phyloP scores from a whole-genome alignment of 192 early-diverging fungal genomes.

The Coemansia sp. region DNA sequence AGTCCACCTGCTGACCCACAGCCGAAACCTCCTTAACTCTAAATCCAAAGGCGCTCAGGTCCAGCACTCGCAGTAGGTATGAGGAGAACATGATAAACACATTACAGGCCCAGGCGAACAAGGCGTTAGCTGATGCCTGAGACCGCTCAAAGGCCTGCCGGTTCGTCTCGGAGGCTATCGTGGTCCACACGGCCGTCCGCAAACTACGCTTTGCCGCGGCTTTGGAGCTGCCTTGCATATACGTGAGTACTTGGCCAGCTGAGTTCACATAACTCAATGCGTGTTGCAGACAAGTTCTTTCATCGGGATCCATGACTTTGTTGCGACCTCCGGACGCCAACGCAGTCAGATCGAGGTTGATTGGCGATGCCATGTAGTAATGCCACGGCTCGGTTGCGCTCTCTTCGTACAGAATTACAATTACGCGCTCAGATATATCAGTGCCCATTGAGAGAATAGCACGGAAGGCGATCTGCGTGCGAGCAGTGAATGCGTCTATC shows the following conservation, averaged over 20 bases:
- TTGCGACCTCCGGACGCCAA: background rate
- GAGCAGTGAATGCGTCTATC: conserved; percentile 49
- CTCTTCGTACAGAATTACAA: conserved; percentile 45
- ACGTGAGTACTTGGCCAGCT: conserved; percentile 16
- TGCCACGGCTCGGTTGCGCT: conserved; percentile 39
- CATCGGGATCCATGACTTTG: background rate
- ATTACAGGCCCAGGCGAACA: conserved; percentile 28
- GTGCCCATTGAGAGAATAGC: conserved; percentile 18
- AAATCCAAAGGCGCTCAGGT: conserved; percentile 59
- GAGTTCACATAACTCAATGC: conserved; percentile 33
- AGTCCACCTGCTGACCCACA: conserved; percentile 86
- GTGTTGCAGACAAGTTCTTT: conserved; percentile 9
- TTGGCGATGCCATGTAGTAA: conserved; percentile 42
- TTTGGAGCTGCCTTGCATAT: conserved; percentile 17
- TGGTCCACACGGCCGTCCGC: conserved; percentile 8
- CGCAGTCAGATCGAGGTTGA: conserved; percentile 39
- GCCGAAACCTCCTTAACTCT: conserved; percentile 66
- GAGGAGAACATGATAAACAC: conserved; percentile 57
- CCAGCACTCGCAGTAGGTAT: conserved; percentile 59
- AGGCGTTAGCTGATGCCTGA: background rate
- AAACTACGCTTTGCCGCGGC: background rate
- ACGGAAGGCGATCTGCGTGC: conserved; percentile 48
- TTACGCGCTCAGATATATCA: conserved; percentile 15
- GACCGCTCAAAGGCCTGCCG: background rate
- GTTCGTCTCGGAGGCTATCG: background rate